Evolutionary conservation across 352 stramenopile species (phyloP), one percentile per base, ranked within the genome.

Genomic region (Phytophthora pluvialis): DNA sequence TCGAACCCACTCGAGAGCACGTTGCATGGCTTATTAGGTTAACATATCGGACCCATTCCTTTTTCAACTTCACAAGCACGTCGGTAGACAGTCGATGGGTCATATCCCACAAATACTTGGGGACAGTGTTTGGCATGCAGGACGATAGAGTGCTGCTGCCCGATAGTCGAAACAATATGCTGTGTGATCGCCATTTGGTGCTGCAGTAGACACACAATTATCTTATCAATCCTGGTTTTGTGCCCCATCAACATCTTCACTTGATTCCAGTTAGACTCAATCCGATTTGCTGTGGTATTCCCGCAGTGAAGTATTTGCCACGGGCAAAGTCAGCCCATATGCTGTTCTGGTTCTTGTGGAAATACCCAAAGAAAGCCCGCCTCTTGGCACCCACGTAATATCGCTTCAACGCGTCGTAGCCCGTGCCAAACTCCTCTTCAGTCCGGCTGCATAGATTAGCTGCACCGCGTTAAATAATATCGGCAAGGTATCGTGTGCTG

Each of bases 221-320:
- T 68, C 11, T 54, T 70, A 29, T 64, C 63, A 4, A 72, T 68
- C 16, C 46, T 35, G 1, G 60, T 55, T 1, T 62, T 62, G 1
- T 39, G 21, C 4, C 51, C 43, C 0, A 67, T 12, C 5, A 67
- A 29, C 36, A 64, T 39, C 40, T 74, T 74, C 0, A 74, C 4
- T 18, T 71, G 55, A 7, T 67, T 63, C 55, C 60, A 70, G 7
- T 74, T 75, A 1, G 55, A 60, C 31, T 75, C 67, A 2, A 68
- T 65, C 0, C 56, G 29, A 15, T 71, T 75, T 5, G 56, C 65
- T 0, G 61, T 71, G 0, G 39, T 60, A 15, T 66, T 70, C 53
- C 60, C 0, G 46, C 66, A 1, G 48, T 60, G 18, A 70, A 70
- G n/a, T n/a, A 29, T 6, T 21, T 36, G 0, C 33, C 45, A 3